Conservation (phyloP, 257 asterid genomes). For the Ocimum tenuiflorum region DNA sequence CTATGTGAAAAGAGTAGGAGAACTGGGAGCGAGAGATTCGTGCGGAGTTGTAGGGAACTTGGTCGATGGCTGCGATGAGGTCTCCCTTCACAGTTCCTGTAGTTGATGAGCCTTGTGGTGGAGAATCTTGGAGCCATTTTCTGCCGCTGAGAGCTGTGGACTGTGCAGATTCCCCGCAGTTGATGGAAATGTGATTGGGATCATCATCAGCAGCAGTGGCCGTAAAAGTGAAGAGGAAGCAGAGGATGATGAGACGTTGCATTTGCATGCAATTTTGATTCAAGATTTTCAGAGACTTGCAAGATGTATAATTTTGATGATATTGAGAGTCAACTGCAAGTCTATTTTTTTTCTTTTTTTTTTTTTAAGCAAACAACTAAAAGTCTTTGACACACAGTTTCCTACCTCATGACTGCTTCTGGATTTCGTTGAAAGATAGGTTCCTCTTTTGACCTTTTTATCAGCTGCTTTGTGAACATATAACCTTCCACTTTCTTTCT, state of each 20-base stretch:
- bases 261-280: too few relatives aligned
- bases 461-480: too few relatives aligned
- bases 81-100: neutral
- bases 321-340: too few relatives aligned
- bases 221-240: neutral
- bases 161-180: slow-evolving; percentile 28
- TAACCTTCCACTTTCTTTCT: too few relatives aligned
- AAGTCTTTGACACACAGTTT: too few relatives aligned
- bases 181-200: slow-evolving; percentile 22
- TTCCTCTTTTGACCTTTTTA: too few relatives aligned
- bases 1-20: slow-evolving; percentile 30
- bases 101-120: slow-evolving; percentile 19
- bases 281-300: too few relatives aligned
- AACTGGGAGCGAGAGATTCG: slow-evolving; percentile 31
- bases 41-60: slow-evolving; percentile 32
- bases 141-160: slow-evolving; percentile 16
- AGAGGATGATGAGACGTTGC: neutral
- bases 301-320: too few relatives aligned
- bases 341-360: too few relatives aligned
- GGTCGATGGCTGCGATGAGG: neutral
- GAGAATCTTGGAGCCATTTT: slow-evolving; percentile 9
- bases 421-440: too few relatives aligned
- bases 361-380: too few relatives aligned
- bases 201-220: neutral
- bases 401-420: too few relatives aligned